These are phyloP conservation scores for Zymoseptoria crescenta DNA, from an alignment of 2,329 filamentous ascomycete species.

Conservation along the genomic window DNA sequence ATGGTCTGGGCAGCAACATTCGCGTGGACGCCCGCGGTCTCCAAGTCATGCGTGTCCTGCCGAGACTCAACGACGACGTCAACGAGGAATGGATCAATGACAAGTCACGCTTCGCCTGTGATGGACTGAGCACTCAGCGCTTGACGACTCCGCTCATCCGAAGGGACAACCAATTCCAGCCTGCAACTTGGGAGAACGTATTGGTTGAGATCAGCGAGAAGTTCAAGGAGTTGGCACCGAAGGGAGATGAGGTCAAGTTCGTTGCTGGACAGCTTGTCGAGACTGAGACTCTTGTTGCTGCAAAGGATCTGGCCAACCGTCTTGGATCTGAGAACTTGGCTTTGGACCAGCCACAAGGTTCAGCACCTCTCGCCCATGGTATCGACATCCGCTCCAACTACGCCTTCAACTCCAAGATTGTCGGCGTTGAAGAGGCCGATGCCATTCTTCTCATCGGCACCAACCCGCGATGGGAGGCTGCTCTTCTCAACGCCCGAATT, in stretches of 20 bases:
- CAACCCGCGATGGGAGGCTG: slow-evolving; percentile 91
- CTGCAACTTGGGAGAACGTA: slow-evolving; percentile 91
- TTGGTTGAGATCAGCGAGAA: slow-evolving; percentile 77
- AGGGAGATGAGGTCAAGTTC: slow-evolving; percentile 92
- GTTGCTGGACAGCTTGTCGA: slow-evolving; percentile 87
- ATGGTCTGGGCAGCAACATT: slow-evolving; percentile 89
- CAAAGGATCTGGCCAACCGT: slow-evolving; percentile 95
- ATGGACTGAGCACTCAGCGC: slow-evolving; percentile 92
- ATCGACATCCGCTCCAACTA: slow-evolving; percentile 92
- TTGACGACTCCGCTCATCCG: slow-evolving; percentile 87
- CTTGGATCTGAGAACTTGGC: slow-evolving; percentile 94
- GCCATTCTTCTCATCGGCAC: slow-evolving; percentile 86
- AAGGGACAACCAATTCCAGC: slow-evolving; percentile 81
- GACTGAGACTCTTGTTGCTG: slow-evolving; percentile 85
- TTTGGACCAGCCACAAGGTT: slow-evolving; percentile 80
- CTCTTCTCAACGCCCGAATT: slow-evolving; percentile 91
- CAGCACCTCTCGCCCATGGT: slow-evolving; percentile 79
- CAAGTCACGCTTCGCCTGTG: slow-evolving; percentile 92
- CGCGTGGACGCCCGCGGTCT: slow-evolving; percentile 86
- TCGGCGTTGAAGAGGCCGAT: slow-evolving; percentile 89
- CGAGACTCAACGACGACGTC: slow-evolving; percentile 90
- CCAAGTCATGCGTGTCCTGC: slow-evolving; percentile 91
- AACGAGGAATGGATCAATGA: slow-evolving; percentile 99
- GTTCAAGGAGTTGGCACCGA: slow-evolving; percentile 69
- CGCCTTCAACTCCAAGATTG: slow-evolving; percentile 91